Evolutionary conservation across 306 rosid species (phyloP), one percentile per base, ranked within the genome.

Genomic region (Lupinus albus): DNA sequence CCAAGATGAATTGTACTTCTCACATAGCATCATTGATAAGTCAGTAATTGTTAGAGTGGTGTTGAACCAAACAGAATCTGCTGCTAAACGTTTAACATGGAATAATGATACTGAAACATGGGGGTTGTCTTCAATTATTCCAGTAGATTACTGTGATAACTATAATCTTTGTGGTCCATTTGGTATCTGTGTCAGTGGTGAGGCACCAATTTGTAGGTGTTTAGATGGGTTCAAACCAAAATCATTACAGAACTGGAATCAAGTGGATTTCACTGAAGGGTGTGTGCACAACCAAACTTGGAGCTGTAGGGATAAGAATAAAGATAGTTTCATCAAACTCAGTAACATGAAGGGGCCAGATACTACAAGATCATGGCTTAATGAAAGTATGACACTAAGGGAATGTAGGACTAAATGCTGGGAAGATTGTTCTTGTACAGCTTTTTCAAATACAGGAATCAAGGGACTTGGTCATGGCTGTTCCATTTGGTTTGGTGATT

Each of bases 381-480:
- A 83, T 63, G 41, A 0, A 51, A 72, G 58, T 53, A 55, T 85
- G 80, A 77, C 55, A 18, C 67, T 87, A 11, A 66, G 75, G 32
- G 88, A 83, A 20, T 87, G 90, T 76, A 54, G 8, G 74, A 69
- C 36, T 6, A 79, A 75, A 52, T 87, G 94, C 73, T 79, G 58
- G 77, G 76, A 52, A 4, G 72, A 85, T 7, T 87, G 88, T 67
- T 76, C 88, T 0, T 85, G 86, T 45, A 57, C 62, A 9, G 88
- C 85, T 51, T 88, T 70, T 41, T 62, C 80, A 4, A 79, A 79
- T 42, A 44, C 77, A n/a, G 79, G 83, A 47, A 72, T 77, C 12
- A 75, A 72, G 15, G 86, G 71, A 15, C 42, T 38, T n/a, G 87
- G 95, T 10, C 83, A 67, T 41, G 91, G 89, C 3, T 88, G 88